A percentile compares a stretch with the other conserved stretches of the same genome.
phyloP scores from a whole-genome alignment of 495 filamentous ascomycete species.

The Chaetomidium leptoderma region DNA sequence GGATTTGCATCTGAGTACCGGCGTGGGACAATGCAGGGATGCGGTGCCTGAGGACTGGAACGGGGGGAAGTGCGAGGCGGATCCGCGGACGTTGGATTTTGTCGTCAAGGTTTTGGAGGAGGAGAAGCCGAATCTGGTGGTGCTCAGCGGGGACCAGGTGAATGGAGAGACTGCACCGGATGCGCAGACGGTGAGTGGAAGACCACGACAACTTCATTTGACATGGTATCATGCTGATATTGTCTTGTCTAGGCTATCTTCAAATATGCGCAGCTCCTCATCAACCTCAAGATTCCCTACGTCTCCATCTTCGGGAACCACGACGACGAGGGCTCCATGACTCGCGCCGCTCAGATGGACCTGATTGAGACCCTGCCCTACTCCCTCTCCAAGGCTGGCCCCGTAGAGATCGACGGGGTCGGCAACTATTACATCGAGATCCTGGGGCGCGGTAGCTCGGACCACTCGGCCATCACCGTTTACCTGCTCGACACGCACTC shows the following conservation, averaged over 20 bases:
- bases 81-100: slow-evolving; percentile 88
- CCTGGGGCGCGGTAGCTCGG: slow-evolving; percentile 67
- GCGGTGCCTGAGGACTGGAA: slow-evolving; percentile 65
- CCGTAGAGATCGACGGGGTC: slow-evolving; percentile 77
- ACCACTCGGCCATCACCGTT: slow-evolving; percentile 84
- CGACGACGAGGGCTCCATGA: slow-evolving; percentile 85
- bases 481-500: slow-evolving; percentile 92
- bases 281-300: slow-evolving; percentile 84
- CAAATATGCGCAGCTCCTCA: slow-evolving; percentile 84
- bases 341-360: slow-evolving; percentile 72
- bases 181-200: slow-evolving; percentile 62
- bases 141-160: slow-evolving; percentile 89
- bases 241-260: slow-evolving; percentile 61
- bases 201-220: not conserved
- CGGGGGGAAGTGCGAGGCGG: slow-evolving; percentile 80
- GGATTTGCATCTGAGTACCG: slow-evolving; percentile 88
- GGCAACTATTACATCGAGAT: slow-evolving; percentile 95
- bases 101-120: slow-evolving; percentile 75
- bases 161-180: slow-evolving; percentile 91
- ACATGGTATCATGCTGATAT: slow-evolving; percentile 1
- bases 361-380: slow-evolving; percentile 83
- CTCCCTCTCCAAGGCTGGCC: slow-evolving; percentile 77
- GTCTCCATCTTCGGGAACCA: slow-evolving; percentile 96
- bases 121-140: slow-evolving; percentile 86
- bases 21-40: slow-evolving; percentile 79